Base-by-base conservation (phyloP, 305 asterid species). In the Fraxinus velutina region DNA sequence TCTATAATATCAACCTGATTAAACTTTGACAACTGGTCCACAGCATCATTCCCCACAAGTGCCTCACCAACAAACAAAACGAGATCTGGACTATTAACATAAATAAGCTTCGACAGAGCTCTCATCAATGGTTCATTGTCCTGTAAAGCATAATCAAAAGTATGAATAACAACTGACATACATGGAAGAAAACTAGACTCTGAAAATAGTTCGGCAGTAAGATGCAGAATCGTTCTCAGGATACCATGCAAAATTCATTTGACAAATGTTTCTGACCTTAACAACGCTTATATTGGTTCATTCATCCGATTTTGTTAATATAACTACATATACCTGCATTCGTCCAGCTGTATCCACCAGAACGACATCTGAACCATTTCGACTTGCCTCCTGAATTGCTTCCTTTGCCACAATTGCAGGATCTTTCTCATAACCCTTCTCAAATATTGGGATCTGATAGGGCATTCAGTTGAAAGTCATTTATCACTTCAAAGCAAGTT, bases 371-470 rank as follows among this genome's bases (percentile, higher is more conserved):
- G 99, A 91, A 79, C 97, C 97, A 90, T 85, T 93, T 73, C 96
- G 92, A 50, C 83, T 76, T 42, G 98, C 99, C 91, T 95, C 97
- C 80, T 92, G 97, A 80, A 95, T 92, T 79, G 98, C 99, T 91
- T 95, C 99, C 84, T 92, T 95, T 19, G 99, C 99, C 70, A 95
- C 99, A 80, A 92, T 83, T 13, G 99, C 98, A 9, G 98, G 98
- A 85, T 95, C 99, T 82, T 95, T 95, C 91, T 96, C 99, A 80
- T 96, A 96, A 66, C 98, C 99, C 93, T 92, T 96, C 92, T 96
- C 99, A 75, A 92, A 96, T 87, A 96, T 96, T 4, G 98, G 98
- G 72, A 94, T 91, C 98, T 96, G 78, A 77, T 24, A 78, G 79
- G 21, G 39, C 36, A 81, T 78, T 22, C 47, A 76, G 37, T 82